Base-by-base conservation (phyloP, 805 yeast species). In the Nakazawaea ernobii region DNA sequence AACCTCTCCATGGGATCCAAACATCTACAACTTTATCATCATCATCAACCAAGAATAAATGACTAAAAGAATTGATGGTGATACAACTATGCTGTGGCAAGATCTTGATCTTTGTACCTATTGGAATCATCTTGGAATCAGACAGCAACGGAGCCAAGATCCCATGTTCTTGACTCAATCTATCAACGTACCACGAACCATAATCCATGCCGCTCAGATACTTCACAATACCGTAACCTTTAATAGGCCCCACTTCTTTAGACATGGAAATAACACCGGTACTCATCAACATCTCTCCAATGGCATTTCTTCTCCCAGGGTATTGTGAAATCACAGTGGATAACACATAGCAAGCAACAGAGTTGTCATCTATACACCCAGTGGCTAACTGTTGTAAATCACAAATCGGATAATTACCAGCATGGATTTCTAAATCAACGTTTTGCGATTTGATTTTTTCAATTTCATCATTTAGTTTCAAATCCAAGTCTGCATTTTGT, bases 121-220 rank as follows among this genome's bases (percentile, higher is more conserved):
- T 53, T 24, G 81, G 81, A 24, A 79, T 67, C 56, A 79, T 60
- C 37, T 63, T 49, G 2, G 57, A 37, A 13, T 60, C 53, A 3
- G 85, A 80, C 15, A 65, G 69, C 40, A 85, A 61, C 2, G 86
- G 82, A n/a, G 66, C 69, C 42, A 86, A 62, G 36, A 86, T 80
- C 9, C 94, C 95, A 59, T 86, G 95, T 57, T 86, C 95, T 60
- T 86, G 94, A 48, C 86, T 79, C 41, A 86, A 62, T 53, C 90
- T 70, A 32, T 80, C 85, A 10, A 86, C 79, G 41, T 63, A 61
- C 91, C 91, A 86, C 39, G 72, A 66, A 6, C 73, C 76, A 55
- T 68, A 77, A 1, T 68, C 67, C 11, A 3, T 3, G 5, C 63
- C 54, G 1, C 75, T 73, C 49, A 11, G 36, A 30, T 9, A 65